Evolutionary conservation across 2,329 filamentous ascomycete genomes (phyloP), one percentile per base, ranked within the genome.

Genomic region (Fonsecaea monophora): DNA sequence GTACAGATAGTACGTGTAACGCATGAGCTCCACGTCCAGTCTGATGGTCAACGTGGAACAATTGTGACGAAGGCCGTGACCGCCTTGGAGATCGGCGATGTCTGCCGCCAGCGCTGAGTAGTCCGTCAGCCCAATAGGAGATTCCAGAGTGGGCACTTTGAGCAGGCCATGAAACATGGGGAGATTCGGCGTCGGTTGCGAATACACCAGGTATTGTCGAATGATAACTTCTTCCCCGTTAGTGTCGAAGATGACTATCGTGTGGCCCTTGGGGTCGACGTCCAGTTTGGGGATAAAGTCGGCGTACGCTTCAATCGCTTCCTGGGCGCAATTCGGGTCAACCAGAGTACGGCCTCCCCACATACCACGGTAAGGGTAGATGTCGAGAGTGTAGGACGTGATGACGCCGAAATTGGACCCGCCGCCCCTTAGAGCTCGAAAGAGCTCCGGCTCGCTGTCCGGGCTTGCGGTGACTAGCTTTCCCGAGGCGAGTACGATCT

Each of bases 331-430:
- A 15, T 74, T 73, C 18, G 70, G 58, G 5, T 69, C 59, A 68
- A 77, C 80, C 13, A 73, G 67, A n/a, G 74, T 74, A 4, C 74
- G 62, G 8, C 80, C 79, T 37, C 78, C 80, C 77, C 79, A 81
- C 60, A 83, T 74, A 1, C 74, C 37, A 12, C 77, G 78, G 7
- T 74, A 77, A 1, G 76, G 73, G 55, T 60, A 42, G 21, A 45
- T 60, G 21, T 53, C n/a, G 21, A 57, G 35, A 9, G 7, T 35
- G n/a, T 54, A 62, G 37, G 40, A 15, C 25, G 61, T 59, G 15
- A 64, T 53, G 67, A 85, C 79, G 48, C 84, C 85, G 67, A 83
- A 86, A 72, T 85, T 86, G 75, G 82, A 85, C 15, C 83, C 82
- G 15, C 86, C 86, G 12, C 86, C 86, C 64, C 83, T 82, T 4